Base-by-base conservation (phyloP, 2,329 filamentous ascomycete genomes). In the Laburnicola sp. region DNA sequence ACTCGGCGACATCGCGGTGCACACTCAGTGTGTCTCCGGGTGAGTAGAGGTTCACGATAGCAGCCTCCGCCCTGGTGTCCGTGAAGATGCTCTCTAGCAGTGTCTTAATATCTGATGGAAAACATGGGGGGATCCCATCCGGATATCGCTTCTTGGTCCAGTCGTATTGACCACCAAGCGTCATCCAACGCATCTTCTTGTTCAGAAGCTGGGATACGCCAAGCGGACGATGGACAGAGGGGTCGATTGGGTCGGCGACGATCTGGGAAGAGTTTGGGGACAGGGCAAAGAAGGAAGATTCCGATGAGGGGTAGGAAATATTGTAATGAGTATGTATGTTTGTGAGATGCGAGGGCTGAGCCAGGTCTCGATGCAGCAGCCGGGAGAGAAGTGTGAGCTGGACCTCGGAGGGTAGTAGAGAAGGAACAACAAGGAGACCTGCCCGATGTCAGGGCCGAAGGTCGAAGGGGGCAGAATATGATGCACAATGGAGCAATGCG, bases 141-240 rank as follows among this genome's bases (percentile, higher is more conserved):
- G 92, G 91, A 66, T 97, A 97, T 9, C 83, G 76, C 59, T 96
- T 92, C 50, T 84, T 83, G 0, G 91, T 95, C 94, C 93, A 97
- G 75, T 97, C 89, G 72, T 97, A 97, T 71, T 97, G 94, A 0
- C 91, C 93, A 43, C 94, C 94, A 2, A 99, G 82, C 0, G 93
- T 97, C 36, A 95, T 83, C 94, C 94, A 99, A 60, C 93, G 90
- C 23, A 97, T 81, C 55, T 89, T 92, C 56, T 86, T 88, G 50
- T 86, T 83, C 37, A 97, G 78, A 27, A 93, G 83, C 64, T 86
- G 86, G 42, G 82, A 78, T 46, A 88, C 78, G 2, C 83, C 81
- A 7, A 97, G 77, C 2, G 89, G 80, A 54, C 86, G 89, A 74
- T 97, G 92, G n/a, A 91, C 74, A 0, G 71, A 58, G 0, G 88